A percentile compares a stretch with the other conserved stretches of the same genome.
Evolutionary conservation across 1,284 basidiomycete genomes (phyloP).

Genomic region (Ceratobasidium sp.): DNA sequence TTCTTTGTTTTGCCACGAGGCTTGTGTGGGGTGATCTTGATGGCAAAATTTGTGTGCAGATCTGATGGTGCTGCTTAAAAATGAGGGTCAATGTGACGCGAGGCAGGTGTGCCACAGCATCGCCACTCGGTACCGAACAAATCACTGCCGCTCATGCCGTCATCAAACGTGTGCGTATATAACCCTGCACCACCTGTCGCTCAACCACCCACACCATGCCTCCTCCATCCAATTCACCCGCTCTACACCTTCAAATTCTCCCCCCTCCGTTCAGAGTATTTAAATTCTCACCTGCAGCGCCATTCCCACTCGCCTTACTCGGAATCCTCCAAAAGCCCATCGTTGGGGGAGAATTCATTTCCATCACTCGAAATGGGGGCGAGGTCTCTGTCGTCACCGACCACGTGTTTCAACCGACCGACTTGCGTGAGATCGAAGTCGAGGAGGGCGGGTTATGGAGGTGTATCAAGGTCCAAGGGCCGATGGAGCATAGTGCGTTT

Average conservation of each 20-base stretch:
- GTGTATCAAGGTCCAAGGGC: slow-evolving; percentile 67
- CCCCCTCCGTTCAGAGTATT: slow-evolving; percentile 64
- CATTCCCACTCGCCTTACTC: slow-evolving; percentile 44
- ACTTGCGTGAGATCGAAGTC: slow-evolving; percentile 49
- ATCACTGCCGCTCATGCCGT: too few species aligned
- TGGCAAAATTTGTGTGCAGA: neutral
- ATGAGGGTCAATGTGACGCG: too few species aligned
- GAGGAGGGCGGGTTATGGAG: slow-evolving; percentile 56
- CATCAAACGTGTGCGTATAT: too few species aligned
- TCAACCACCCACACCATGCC: too few species aligned
- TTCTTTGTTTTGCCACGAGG: too few species aligned
- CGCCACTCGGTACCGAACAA: too few species aligned
- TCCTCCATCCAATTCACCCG: slow-evolving; percentile 56
- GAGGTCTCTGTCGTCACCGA: slow-evolving; percentile 68
- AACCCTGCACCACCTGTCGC: too few species aligned
- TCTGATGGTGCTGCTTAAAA: too few species aligned
- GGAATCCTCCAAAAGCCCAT: slow-evolving; percentile 35
- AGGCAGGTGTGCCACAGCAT: too few species aligned
- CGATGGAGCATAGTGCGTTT: slow-evolving; percentile 67
- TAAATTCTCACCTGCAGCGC: slow-evolving; percentile 53
- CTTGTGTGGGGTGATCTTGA: neutral
- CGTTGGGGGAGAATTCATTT: slow-evolving; percentile 53
- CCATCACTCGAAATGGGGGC: slow-evolving; percentile 63
- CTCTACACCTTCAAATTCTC: slow-evolving; percentile 61
- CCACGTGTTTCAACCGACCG: slow-evolving; percentile 45